Evolutionary conservation across 345 rosid genomes (phyloP).

Genomic region (Linum trigynum): DNA sequence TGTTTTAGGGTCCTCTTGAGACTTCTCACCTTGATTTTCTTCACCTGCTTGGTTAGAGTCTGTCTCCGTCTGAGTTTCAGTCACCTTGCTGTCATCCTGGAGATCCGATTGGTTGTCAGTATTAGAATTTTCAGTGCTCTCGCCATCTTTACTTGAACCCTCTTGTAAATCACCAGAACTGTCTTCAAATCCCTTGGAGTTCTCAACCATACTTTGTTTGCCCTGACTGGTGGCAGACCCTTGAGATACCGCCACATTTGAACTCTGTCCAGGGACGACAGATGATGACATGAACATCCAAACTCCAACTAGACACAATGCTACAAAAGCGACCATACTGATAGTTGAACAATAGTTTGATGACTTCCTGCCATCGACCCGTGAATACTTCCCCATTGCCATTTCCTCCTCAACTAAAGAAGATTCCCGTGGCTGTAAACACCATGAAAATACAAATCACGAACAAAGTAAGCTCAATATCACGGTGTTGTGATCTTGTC

Average conservation of each 20-base stretch:
- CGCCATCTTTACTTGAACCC: background rate
- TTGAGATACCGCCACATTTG: background rate
- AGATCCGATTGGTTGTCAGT: background rate
- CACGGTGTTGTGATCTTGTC: background rate
- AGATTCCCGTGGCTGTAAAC: background rate
- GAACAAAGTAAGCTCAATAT: background rate
- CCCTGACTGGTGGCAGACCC: background rate
- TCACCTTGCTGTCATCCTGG: background rate
- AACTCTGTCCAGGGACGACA: background rate
- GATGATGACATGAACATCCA: slow-evolving; percentile 12
- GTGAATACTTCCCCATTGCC: slow-evolving; percentile 12
- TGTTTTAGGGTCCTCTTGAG: slow-evolving; percentile 23
- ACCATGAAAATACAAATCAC: background rate
- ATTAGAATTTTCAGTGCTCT: background rate
- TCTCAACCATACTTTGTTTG: background rate
- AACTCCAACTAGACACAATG: background rate
- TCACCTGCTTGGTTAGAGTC: no score
- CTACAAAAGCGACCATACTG: slow-evolving; percentile 4
- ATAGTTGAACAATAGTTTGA: slow-evolving; percentile 5
- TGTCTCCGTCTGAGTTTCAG: background rate
- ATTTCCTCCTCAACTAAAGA: background rate
- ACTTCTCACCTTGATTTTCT: background rate
- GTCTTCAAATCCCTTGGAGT: slow-evolving; percentile 1
- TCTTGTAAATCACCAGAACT: slow-evolving; percentile 2
- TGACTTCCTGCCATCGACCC: slow-evolving; percentile 8